Conservation (phyloP, 257 asterid species). For the Echites panduratus region DNA sequence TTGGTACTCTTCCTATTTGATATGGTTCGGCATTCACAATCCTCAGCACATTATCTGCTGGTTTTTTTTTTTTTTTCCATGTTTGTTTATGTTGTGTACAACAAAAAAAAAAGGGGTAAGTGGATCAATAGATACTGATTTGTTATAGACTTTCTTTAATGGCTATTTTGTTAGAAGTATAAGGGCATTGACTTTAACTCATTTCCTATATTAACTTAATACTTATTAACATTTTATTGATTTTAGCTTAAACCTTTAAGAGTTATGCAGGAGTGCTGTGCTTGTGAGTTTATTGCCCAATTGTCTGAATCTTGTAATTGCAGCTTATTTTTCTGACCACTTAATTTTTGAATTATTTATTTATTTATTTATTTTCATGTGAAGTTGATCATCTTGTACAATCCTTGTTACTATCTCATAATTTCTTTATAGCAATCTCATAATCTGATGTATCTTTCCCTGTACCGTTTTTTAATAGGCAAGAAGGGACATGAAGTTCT, state of each 20-base stretch:
- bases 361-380: neutral
- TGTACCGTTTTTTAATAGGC: constrained; percentile 35
- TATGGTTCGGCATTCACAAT: neutral
- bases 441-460: constrained; percentile 1
- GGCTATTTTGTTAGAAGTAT: neutral
- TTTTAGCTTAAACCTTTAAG: neutral
- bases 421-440: neutral
- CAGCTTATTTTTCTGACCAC: neutral
- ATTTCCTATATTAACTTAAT: neutral
- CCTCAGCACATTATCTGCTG: neutral
- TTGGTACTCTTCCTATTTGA: neutral
- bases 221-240: neutral
- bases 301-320: neutral
- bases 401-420: neutral
- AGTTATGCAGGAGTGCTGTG: neutral
- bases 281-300: neutral
- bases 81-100: no score
- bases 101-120: neutral
- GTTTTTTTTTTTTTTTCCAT: neutral
- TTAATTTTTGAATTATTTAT: neutral
- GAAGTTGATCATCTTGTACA: neutral
- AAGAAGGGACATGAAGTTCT: constrained; percentile 88
- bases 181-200: neutral
- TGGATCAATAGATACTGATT: neutral
- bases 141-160: neutral